Conservation (phyloP, 352 stramenopile species). For the Aphanomyces euteiches region DNA sequence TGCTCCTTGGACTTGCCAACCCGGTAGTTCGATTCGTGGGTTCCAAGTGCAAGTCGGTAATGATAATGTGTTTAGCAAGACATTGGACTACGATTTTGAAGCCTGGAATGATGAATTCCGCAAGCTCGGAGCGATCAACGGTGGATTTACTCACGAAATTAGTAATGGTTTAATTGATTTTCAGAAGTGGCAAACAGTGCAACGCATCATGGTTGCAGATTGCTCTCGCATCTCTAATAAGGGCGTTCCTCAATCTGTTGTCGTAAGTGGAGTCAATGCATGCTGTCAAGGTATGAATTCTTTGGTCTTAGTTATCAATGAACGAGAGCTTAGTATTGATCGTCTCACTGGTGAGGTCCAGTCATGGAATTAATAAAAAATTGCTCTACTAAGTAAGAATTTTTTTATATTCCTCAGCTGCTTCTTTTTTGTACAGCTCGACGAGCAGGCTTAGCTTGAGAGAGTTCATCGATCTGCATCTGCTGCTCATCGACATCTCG, state of each 20-base stretch:
- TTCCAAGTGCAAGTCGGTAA: slow-evolving; percentile 36
- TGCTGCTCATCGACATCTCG: not conserved
- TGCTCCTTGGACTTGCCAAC: slow-evolving; percentile 33
- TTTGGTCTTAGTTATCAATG: slow-evolving; percentile 11
- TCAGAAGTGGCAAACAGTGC: slow-evolving; percentile 22
- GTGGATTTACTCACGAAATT: slow-evolving; percentile 32
- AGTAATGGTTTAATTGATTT: slow-evolving; percentile 35
- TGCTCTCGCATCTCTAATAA: slow-evolving; percentile 24
- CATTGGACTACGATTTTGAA: slow-evolving; percentile 34
- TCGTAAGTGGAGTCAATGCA: slow-evolving; percentile 4
- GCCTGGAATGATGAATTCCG: slow-evolving; percentile 30
- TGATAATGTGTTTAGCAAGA: slow-evolving; percentile 35
- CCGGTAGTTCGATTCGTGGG: slow-evolving; percentile 28
- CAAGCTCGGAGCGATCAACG: slow-evolving; percentile 35
- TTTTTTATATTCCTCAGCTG: not conserved
- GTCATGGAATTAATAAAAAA: not conserved
- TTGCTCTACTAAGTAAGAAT: not conserved
- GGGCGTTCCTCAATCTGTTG: not conserved
- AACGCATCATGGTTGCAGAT: slow-evolving; percentile 32
- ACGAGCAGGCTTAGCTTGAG: too few relatives aligned
- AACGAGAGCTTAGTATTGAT: slow-evolving; percentile 25
- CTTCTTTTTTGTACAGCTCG: not conserved
- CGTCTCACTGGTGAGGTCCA: slow-evolving; percentile 20
- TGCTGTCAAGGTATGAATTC: slow-evolving; percentile 24
- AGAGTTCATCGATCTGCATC: not conserved